Evolutionary conservation across 352 stramenopile genomes (phyloP).

Genomic region (Phytophthora lateralis): DNA sequence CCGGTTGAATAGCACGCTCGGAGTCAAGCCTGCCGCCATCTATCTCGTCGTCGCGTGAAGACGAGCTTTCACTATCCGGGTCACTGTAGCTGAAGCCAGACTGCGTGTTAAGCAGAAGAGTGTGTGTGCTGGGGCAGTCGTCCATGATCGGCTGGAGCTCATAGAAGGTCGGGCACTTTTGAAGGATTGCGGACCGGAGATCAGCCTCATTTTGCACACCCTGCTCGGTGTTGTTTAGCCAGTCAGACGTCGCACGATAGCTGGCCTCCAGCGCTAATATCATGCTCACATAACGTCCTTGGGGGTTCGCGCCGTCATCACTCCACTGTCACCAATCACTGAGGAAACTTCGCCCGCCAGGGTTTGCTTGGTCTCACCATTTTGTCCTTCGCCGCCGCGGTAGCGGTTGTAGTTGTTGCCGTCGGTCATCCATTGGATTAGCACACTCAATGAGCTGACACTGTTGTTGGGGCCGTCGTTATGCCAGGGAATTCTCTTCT

Average conservation of each 20-base stretch:
- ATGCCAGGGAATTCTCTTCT: constrained; percentile 2
- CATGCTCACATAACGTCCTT: constrained; percentile 11
- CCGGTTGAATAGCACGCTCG: neutral
- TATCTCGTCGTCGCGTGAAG: neutral
- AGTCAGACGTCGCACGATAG: constrained; percentile 6
- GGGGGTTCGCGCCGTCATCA: neutral
- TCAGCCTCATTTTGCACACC: constrained; percentile 1
- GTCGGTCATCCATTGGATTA: constrained; percentile 11
- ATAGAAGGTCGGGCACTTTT: neutral
- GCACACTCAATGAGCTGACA: constrained; percentile 4
- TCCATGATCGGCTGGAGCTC: neutral
- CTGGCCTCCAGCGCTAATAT: constrained; percentile 1
- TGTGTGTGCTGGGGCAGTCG: neutral
- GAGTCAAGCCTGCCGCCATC: neutral
- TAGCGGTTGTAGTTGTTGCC: too few relatives aligned
- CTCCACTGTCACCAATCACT: neutral
- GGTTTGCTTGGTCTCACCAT: too few relatives aligned
- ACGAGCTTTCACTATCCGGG: neutral
- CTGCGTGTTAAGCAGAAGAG: neutral
- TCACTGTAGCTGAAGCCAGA: neutral
- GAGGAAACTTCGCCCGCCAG: constrained; percentile 1
- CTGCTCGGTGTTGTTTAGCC: constrained; percentile 4
- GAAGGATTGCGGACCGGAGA: neutral
- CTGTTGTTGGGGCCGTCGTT: constrained; percentile 5
- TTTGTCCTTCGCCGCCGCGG: too few relatives aligned